phyloP scores from a whole-genome alignment of 2,329 filamentous ascomycete genomes.

The Ophiostoma quercus region DNA sequence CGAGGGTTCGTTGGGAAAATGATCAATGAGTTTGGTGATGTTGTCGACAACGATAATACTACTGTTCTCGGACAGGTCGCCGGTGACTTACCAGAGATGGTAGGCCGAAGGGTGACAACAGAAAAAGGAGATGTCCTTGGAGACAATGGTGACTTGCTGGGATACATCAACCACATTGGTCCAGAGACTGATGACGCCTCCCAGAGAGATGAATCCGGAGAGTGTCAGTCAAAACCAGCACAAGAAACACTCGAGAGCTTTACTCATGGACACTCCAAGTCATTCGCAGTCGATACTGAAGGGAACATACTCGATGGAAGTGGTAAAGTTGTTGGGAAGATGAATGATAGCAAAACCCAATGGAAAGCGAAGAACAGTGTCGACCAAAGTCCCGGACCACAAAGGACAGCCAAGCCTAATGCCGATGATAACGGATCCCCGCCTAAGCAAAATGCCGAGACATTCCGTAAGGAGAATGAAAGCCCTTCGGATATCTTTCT shows the following conservation, averaged over 20 bases:
- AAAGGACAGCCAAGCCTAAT: too few species aligned
- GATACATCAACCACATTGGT: not conserved
- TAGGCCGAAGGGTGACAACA: not conserved
- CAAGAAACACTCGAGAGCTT: slow-evolving; percentile 2
- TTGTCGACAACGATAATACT: not conserved
- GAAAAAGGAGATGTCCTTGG: not conserved
- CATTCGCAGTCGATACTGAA: not conserved
- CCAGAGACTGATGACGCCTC: not conserved
- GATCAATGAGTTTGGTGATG: not conserved
- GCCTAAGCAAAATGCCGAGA: not conserved
- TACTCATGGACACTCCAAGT: not conserved
- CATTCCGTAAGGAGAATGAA: not conserved
- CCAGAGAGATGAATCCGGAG: not conserved
- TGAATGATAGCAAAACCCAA: not conserved
- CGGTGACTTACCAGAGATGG: not conserved
- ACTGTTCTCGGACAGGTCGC: not conserved
- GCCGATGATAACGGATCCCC: not conserved
- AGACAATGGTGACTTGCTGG: not conserved
- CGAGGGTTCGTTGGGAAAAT: not conserved
- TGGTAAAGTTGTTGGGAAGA: not conserved
- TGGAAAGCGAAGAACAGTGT: not conserved
- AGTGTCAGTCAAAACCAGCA: not conserved
- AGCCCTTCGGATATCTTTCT: not conserved
- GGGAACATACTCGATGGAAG: not conserved
- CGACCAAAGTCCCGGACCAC: not conserved